Percentiles rank a stretch among this genome's conserved stretches.
Conservation (phyloP, 106 monocot species). For the Allium sativum region DNA sequence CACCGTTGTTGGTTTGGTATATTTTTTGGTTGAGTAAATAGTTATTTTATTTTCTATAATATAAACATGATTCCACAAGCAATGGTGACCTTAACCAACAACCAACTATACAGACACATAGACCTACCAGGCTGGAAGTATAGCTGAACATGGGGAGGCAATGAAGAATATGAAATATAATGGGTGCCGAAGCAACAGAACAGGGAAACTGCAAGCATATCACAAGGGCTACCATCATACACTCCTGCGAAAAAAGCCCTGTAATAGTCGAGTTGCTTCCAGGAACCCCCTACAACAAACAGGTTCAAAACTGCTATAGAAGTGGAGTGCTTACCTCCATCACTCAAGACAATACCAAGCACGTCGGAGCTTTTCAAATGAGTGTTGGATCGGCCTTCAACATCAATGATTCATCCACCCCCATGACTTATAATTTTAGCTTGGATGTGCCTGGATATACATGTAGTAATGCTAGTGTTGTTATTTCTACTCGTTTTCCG, state of each 20-base stretch:
- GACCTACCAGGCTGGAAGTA: constrained; percentile 72
- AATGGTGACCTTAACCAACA: constrained; percentile 42
- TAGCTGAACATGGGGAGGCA: constrained; percentile 50
- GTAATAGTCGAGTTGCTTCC: constrained; percentile 54
- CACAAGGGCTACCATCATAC: constrained; percentile 24
- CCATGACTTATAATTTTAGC: constrained; percentile 34
- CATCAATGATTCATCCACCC: not conserved
- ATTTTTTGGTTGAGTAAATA: too few relatives aligned
- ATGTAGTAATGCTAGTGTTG: constrained; percentile 30
- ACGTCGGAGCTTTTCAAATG: constrained; percentile 43
- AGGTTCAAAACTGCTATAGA: constrained; percentile 59
- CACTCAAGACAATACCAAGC: constrained; percentile 25
- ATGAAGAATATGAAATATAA: constrained; percentile 55
- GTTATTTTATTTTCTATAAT: too few relatives aligned
- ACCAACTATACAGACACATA: constrained; percentile 73
- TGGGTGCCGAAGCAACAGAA: constrained; percentile 64
- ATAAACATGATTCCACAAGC: too few relatives aligned
- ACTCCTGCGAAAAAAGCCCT: constrained; percentile 60
- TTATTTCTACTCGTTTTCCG: constrained; percentile 26
- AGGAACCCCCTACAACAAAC: constrained; percentile 49
- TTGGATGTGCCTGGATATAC: constrained; percentile 60
- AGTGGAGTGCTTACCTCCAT: constrained; percentile 54
- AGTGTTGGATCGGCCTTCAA: constrained; percentile 18
- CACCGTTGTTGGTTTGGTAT: too few relatives aligned
- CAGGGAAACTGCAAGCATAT: constrained; percentile 68